A percentile compares a stretch with the other conserved stretches of the same genome.
These are phyloP conservation scores for Castanea sativa DNA, from an alignment of 306 rosid species.

Conservation along the genomic window DNA sequence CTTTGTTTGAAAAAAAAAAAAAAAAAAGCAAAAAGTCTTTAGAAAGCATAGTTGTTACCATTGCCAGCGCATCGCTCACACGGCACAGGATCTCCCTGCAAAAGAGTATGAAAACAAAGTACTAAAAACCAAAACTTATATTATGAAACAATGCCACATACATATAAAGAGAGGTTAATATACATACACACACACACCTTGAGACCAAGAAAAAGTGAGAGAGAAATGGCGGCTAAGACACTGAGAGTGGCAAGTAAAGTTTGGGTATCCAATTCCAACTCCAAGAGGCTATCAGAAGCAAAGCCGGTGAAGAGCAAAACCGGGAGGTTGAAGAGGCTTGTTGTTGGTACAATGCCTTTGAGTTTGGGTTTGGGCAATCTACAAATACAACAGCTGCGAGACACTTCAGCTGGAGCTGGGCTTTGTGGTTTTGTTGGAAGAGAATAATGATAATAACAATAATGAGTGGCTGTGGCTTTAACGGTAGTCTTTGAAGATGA, in stretches of 20 bases:
- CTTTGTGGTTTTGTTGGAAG: slow-evolving; percentile 31
- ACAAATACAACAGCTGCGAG: slow-evolving; percentile 26
- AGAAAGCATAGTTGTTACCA: slow-evolving; percentile 45
- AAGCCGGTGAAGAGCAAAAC: slow-evolving; percentile 52
- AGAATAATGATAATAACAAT: slow-evolving; percentile 26
- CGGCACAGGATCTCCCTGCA: slow-evolving; percentile 94
- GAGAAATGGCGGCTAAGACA: slow-evolving; percentile 83
- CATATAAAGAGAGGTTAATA: too few relatives aligned
- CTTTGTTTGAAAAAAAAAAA: not conserved
- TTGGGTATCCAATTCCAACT: slow-evolving; percentile 61
- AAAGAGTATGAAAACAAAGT: not conserved
- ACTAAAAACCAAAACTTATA: not conserved
- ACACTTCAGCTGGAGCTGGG: slow-evolving; percentile 1
- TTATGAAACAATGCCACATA: too few relatives aligned
- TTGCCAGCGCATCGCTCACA: slow-evolving; percentile 96
- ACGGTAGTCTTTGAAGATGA: slow-evolving; percentile 17
- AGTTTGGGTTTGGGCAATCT: slow-evolving; percentile 38
- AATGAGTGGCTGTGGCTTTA: slow-evolving; percentile 23
- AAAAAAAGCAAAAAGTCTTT: not conserved
- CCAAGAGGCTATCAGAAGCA: slow-evolving; percentile 28
- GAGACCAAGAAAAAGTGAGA: slow-evolving; percentile 85
- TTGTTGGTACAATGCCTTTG: slow-evolving; percentile 25
- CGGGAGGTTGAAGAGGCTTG: slow-evolving; percentile 50
- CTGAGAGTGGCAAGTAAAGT: slow-evolving; percentile 75
- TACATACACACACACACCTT: slow-evolving; percentile 41